Conservation (phyloP, 495 filamentous ascomycete genomes). For the Penicillium manginii region DNA sequence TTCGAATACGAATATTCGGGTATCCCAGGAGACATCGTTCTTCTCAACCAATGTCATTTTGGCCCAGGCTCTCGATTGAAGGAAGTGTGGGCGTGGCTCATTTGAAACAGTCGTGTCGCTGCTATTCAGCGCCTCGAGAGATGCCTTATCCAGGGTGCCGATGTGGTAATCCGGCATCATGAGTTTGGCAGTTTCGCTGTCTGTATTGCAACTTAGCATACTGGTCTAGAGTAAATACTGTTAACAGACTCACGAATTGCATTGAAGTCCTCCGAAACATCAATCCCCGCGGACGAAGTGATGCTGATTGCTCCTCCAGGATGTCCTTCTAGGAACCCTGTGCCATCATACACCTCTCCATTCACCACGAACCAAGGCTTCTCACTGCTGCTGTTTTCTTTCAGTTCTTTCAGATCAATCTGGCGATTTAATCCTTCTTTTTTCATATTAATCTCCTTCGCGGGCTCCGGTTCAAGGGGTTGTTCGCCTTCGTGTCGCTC, state of each 20-base stretch:
- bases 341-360: constrained; percentile 92
- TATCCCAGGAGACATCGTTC: constrained; percentile 74
- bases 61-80: constrained; percentile 72
- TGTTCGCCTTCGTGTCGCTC: constrained; percentile 68
- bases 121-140: constrained; percentile 53
- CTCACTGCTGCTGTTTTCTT: constrained; percentile 64
- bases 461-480: constrained; percentile 42
- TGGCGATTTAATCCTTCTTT: constrained; percentile 64
- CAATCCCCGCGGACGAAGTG: constrained; percentile 77
- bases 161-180: constrained; percentile 94
- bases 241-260: constrained; percentile 75
- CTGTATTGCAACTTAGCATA: constrained; percentile 43
- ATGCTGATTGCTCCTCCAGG: constrained; percentile 92
- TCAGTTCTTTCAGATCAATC: constrained; percentile 75
- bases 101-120: constrained; percentile 25
- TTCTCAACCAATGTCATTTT: constrained; percentile 69
- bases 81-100: constrained; percentile 62
- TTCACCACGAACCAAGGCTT: constrained; percentile 92
- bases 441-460: constrained; percentile 80
- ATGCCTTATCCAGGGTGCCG: constrained; percentile 68
- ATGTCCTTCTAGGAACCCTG: constrained; percentile 79
- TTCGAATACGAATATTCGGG: constrained; percentile 79
- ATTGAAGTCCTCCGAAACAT: constrained; percentile 92
- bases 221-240: constrained; percentile 4
- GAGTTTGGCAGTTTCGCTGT: constrained; percentile 87